A percentile compares a stretch with the other conserved stretches of the same genome.
Evolutionary conservation across 306 rosid species (phyloP).

Genomic region (Cucurbita pepo): DNA sequence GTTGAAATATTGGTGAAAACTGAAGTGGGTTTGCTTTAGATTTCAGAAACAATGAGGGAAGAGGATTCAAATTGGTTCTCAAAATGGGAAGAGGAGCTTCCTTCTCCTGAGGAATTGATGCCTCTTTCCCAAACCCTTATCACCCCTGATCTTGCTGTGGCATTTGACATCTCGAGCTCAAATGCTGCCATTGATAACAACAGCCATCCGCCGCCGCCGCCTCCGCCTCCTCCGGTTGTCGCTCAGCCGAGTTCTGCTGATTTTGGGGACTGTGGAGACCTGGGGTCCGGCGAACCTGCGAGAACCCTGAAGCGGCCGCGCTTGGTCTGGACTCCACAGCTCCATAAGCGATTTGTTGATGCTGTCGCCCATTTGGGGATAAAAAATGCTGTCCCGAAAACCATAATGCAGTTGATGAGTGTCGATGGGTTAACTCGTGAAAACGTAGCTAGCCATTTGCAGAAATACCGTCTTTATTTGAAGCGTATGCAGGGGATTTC

Average conservation of each 20-base stretch:
- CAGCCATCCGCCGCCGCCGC: constrained; percentile 4
- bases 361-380: constrained; percentile 93
- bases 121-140: constrained; percentile 91
- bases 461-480: constrained; percentile 83
- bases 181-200: background rate
- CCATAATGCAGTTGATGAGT: constrained; percentile 99
- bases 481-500: constrained; percentile 90
- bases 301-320: constrained; percentile 85
- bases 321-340: constrained; percentile 94
- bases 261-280: constrained; percentile 65
- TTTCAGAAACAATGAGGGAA: constrained; percentile 45
- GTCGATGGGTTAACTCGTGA: constrained; percentile 87
- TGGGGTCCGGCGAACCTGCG: constrained; percentile 83
- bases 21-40: constrained; percentile 3
- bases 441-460: constrained; percentile 91
- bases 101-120: constrained; percentile 65
- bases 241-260: constrained; percentile 51
- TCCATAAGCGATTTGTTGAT: constrained; percentile 85
- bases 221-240: background rate
- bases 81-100: constrained; percentile 73
- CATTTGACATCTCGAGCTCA: constrained; percentile 57
- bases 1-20: background rate
- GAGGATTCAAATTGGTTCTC: constrained; percentile 86
- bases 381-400: constrained; percentile 92
- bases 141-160: constrained; percentile 84